Evolutionary conservation across 495 filamentous ascomycete species (phyloP), one percentile per base, ranked within the genome.

Genomic region (Xylaria scruposa): DNA sequence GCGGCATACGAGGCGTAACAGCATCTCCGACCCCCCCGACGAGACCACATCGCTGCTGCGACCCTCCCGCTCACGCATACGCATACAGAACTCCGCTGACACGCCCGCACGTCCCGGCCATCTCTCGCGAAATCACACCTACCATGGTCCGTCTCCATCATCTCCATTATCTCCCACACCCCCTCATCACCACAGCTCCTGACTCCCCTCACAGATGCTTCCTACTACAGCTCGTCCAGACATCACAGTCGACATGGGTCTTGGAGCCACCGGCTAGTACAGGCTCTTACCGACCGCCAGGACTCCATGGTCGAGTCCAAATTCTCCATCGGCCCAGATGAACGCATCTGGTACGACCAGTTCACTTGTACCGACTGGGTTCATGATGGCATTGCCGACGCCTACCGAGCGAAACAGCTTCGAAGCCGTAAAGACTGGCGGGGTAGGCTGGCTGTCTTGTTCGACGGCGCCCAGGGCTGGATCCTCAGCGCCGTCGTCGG

Each of bases 281-380:
- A 79, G 69, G 85, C 81, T 77, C 70, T 84, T 61, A 80, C 79
- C 24, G 83, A 88, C 81, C 75, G 83, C 62, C 74, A 74, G 75
- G 85, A 83, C 76, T 85, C 82, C 53, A 82, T 90, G 67, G 73
- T 85, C 26, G 89, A 90, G 49, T 88, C 86, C 12, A 92, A 91
- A 70, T 81, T 85, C 73, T 87, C 85, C 24, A 77, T 90, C 17
- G 89, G 87, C 66, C 80, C 89, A 36, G 94, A 99, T 76, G 94
- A 99, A 63, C 89, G 96, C 21, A 92, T 96, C 15, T 99, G 96
- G 96, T 99, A 99, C 81, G 95, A 99, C 83, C 96, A 99, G 81
- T 98, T 98, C 81, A 98, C 95, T 7, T 97, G 93, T 12, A 98
- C 95, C 75, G 96, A 99, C 80, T 98, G 95, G 96, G 96, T 99